Evolutionary conservation across 2,329 filamentous ascomycete species (phyloP).

Genomic region (Stachybotrys elegans): DNA sequence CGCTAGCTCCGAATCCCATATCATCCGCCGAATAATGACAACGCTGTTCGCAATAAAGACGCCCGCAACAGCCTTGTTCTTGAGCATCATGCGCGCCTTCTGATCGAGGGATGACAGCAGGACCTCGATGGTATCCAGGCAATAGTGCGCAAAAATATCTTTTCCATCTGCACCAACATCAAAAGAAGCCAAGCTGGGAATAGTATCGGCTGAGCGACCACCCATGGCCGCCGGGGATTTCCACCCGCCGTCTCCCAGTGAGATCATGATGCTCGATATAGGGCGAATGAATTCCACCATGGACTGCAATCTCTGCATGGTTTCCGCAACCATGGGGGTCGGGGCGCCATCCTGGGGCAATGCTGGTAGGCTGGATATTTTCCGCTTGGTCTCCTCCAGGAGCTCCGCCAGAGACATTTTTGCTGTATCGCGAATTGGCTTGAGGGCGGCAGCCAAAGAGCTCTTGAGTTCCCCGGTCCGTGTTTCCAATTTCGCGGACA

Average conservation of each 20-base stretch:
- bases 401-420: conserved; percentile 80
- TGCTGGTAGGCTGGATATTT: conserved; percentile 57
- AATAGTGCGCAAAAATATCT: conserved; percentile 85
- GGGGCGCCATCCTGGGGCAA: conserved; percentile 76
- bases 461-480: conserved; percentile 82
- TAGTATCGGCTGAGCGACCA: conserved; percentile 55
- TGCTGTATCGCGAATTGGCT: conserved; percentile 86
- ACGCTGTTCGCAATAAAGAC: conserved; percentile 91
- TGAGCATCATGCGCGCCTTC: conserved; percentile 67
- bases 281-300: conserved; percentile 85
- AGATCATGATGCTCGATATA: conserved; percentile 84
- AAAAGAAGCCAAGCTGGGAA: conserved; percentile 70
- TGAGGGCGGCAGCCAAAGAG: conserved; percentile 76
- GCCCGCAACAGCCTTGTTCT: conserved; percentile 72
- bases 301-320: conserved; percentile 78
- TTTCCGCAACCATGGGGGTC: conserved; percentile 73
- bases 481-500: conserved; percentile 74
- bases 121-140: conserved; percentile 79
- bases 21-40: conserved; percentile 76
- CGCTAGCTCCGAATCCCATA: conserved; percentile 73
- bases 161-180: conserved; percentile 86
- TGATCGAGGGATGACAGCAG: conserved; percentile 71
- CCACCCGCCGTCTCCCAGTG: conserved; percentile 91
- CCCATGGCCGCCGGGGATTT: conserved; percentile 46
- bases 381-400: conserved; percentile 75